Evolutionary conservation across 495 filamentous ascomycete species (phyloP).

Genomic region (Niebla homalea): DNA sequence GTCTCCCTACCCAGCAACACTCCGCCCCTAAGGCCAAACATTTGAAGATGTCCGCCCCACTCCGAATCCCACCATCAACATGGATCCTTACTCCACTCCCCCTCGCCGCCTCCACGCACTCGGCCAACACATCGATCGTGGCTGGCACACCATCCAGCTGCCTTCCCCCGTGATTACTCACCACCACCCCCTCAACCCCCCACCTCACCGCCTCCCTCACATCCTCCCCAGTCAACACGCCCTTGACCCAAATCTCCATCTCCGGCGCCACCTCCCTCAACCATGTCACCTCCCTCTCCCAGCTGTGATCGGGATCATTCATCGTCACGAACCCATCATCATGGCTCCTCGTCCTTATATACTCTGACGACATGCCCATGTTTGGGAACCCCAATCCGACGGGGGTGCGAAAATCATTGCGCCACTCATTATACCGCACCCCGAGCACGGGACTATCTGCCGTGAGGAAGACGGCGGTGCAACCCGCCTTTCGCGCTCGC

Average conservation of each 20-base stretch:
- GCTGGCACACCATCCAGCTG: slow-evolving; percentile 32
- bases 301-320: slow-evolving; percentile 24
- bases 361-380: neutral
- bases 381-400: slow-evolving; percentile 25
- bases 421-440: slow-evolving; percentile 27
- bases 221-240: slow-evolving; percentile 24
- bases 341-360: slow-evolving; percentile 11
- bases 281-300: slow-evolving; percentile 25
- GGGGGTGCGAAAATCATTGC: slow-evolving; percentile 27
- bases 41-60: slow-evolving; percentile 32
- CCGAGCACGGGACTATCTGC: slow-evolving; percentile 26
- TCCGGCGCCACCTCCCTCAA: slow-evolving; percentile 19
- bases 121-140: slow-evolving; percentile 32
- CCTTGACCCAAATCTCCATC: slow-evolving; percentile 32
- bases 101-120: slow-evolving; percentile 26
- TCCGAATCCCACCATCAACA: slow-evolving; percentile 29
- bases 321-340: slow-evolving; percentile 19
- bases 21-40: slow-evolving; percentile 31
- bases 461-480: slow-evolving; percentile 26
- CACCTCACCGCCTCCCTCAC: slow-evolving; percentile 21
- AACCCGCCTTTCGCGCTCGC: slow-evolving; percentile 15
- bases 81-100: slow-evolving; percentile 22
- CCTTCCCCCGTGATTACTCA: slow-evolving; percentile 30
- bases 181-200: slow-evolving; percentile 25
- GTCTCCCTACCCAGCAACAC: slow-evolving; percentile 26